Evolutionary conservation across 208 protist species (phyloP), one percentile per base, ranked within the genome.

Genomic region (Crithidia acanthocephali): DNA sequence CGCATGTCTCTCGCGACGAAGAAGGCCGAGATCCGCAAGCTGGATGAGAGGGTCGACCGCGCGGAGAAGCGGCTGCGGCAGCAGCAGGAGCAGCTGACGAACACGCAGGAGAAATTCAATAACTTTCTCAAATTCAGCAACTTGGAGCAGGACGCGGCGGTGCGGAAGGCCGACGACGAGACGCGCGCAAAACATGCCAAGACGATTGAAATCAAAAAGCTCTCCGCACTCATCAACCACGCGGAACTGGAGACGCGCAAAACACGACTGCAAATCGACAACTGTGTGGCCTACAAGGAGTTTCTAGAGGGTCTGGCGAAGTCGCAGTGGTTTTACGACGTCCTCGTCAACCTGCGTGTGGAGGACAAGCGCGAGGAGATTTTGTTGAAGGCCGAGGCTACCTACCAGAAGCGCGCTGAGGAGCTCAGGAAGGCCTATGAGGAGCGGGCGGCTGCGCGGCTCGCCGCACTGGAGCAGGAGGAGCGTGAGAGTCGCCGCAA

Each of bases 41-140:
- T 99, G 8, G 96, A 99, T 42, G 95, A 98, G 67, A 88, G 95
- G 57, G 85, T 97, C 18, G 87, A 97, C 69, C 86, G 92, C 27
- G 80, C 90, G 0, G 94, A 98, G 77, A 94, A 97, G 81, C 84
- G 84, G 13, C 72, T 98, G 45, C 79, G 80, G n/a, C 93, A 97
- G 74, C 81, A 95, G 57, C 95, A 98, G 74, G 87, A 97, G 67
- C 95, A 98, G 77, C 91, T 98, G 40, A 87, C 90, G 37, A 97
- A 89, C 62, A 97, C 96, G 28, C 82, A 87, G 22, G 88, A 95
- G 55, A 95, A 97, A 67, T 98, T 98, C 76, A 95, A 98, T 72
- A 93, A 90, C 62, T 98, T 98, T 74, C 75, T 98, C n/a, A 98
- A 98, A 62, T 79, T 97, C 63, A 98, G 97, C 79, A 98, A 98